Evolutionary conservation across 768 basidiomycete species (phyloP).

Genomic region (Wakefieldia striispora): DNA sequence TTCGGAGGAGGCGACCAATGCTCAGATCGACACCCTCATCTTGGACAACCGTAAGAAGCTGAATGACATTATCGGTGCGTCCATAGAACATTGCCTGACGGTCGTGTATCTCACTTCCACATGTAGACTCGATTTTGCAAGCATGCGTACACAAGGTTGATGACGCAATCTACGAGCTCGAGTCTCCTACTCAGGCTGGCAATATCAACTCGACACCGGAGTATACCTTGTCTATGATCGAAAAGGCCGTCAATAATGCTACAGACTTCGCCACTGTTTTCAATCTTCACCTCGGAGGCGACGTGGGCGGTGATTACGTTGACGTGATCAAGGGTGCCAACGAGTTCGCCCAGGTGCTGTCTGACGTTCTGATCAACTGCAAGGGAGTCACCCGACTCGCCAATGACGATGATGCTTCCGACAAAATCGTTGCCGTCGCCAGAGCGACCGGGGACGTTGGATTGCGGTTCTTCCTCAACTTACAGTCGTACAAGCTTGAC

Average conservation of each 20-base stretch:
- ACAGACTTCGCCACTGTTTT: conserved; percentile 95
- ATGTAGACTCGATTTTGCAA: conserved; percentile 89
- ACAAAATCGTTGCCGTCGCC: conserved; percentile 83
- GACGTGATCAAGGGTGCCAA: conserved; percentile 98
- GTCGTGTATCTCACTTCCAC: conserved; percentile 11
- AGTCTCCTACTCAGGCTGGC: conserved; percentile 91
- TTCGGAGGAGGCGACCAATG: conserved; percentile 85
- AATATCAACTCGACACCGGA: conserved; percentile 98
- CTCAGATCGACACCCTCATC: conserved; percentile 97
- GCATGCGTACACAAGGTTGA: conserved; percentile 97
- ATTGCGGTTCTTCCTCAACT: conserved; percentile 88
- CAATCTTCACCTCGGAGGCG: conserved; percentile 84
- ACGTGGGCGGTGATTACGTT: conserved; percentile 90
- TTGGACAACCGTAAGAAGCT: conserved; percentile 97
- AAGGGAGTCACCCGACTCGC: conserved; percentile 95
- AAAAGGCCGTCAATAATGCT: conserved; percentile 91
- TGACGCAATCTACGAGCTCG: conserved; percentile 95
- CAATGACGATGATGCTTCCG: conserved; percentile 87
- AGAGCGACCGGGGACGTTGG: conserved; percentile 86
- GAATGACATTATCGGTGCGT: conserved; percentile 90
- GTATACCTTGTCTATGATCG: conserved; percentile 97
- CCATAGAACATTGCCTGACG: not conserved
- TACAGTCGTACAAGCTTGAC: conserved; percentile 94
- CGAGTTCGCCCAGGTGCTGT: conserved; percentile 89
- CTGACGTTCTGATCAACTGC: conserved; percentile 89